These are phyloP conservation scores for Pouteria campechiana DNA, from an alignment of 179 eudicot genomes.

Conservation along the genomic window DNA sequence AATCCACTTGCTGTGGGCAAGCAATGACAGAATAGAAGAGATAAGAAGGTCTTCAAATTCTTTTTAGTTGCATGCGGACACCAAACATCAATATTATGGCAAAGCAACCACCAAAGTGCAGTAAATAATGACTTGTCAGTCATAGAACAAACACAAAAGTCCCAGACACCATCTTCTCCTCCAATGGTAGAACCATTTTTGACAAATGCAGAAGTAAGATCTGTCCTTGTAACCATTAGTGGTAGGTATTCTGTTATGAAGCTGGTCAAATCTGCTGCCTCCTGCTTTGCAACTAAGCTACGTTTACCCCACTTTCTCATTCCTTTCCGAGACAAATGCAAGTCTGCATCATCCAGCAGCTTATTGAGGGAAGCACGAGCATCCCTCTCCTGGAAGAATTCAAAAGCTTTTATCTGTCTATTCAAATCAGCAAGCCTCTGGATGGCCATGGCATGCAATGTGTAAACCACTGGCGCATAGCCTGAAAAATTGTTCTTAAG, in stretches of 20 bases:
- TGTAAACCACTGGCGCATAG: constrained; percentile 47
- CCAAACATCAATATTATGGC: constrained; percentile 75
- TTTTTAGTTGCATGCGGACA: constrained; percentile 55
- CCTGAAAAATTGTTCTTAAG: constrained; percentile 22
- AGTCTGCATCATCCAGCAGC: constrained; percentile 22
- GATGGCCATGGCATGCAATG: constrained; percentile 54
- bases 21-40: constrained; percentile 30
- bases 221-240: constrained; percentile 17
- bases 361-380: constrained; percentile 12
- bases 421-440: constrained; percentile 91
- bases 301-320: constrained; percentile 24
- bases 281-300: constrained; percentile 40
- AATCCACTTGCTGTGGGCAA: constrained; percentile 17
- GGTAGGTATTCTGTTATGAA: constrained; percentile 38
- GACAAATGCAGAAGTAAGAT: no score
- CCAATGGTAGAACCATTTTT: no score
- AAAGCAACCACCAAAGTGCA: constrained; percentile 72
- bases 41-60: constrained; percentile 56
- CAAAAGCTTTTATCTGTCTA: constrained; percentile 50
- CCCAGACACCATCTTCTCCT: constrained; percentile 28
- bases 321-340: constrained; percentile 17
- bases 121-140: constrained; percentile 46
- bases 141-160: constrained; percentile 46
- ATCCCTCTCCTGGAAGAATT: constrained; percentile 39
- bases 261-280: constrained; percentile 54